phyloP scores from a whole-genome alignment of 2,329 filamentous ascomycete genomes.

The Hirsutella minnesotensis region DNA sequence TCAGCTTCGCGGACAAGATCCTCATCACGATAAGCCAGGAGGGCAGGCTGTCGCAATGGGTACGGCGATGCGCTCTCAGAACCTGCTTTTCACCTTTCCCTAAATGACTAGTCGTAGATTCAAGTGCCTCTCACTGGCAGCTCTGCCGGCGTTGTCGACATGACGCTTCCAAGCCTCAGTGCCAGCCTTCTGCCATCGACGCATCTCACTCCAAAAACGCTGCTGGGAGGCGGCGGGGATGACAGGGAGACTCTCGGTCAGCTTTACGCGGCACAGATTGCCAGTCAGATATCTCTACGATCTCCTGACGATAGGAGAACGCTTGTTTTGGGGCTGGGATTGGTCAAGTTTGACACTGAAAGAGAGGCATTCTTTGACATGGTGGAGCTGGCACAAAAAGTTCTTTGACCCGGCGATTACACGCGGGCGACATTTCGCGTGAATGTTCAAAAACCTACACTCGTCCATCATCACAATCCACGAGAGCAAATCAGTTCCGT shows the following conservation, averaged over 20 bases:
- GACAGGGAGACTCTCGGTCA: slow-evolving; percentile 77
- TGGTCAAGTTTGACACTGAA: slow-evolving; percentile 36
- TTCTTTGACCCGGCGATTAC: slow-evolving; percentile 26
- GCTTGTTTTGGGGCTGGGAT: slow-evolving; percentile 49
- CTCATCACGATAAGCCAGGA: slow-evolving; percentile 80
- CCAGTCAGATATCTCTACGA: slow-evolving; percentile 62
- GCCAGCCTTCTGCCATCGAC: slow-evolving; percentile 57
- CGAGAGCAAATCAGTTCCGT: too few species aligned
- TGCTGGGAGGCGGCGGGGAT: slow-evolving; percentile 72
- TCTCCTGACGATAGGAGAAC: slow-evolving; percentile 52
- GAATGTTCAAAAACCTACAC: too few species aligned
- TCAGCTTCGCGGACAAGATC: slow-evolving; percentile 82
- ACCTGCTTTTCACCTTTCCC: slow-evolving; percentile 1
- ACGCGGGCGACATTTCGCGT: not conserved
- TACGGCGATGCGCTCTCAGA: slow-evolving; percentile 28
- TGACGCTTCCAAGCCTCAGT: slow-evolving; percentile 35
- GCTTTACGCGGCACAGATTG: slow-evolving; percentile 81
- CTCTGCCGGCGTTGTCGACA: slow-evolving; percentile 51
- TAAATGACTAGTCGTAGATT: slow-evolving; percentile 49
- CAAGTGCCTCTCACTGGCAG: slow-evolving; percentile 67
- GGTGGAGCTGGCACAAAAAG: slow-evolving; percentile 48
- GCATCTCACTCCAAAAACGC: slow-evolving; percentile 74
- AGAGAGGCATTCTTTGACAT: slow-evolving; percentile 53
- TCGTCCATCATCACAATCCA: too few species aligned
- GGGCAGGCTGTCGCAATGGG: slow-evolving; percentile 84